phyloP scores from a whole-genome alignment of 441 rosid species.

The Theobroma grandiflorum region DNA sequence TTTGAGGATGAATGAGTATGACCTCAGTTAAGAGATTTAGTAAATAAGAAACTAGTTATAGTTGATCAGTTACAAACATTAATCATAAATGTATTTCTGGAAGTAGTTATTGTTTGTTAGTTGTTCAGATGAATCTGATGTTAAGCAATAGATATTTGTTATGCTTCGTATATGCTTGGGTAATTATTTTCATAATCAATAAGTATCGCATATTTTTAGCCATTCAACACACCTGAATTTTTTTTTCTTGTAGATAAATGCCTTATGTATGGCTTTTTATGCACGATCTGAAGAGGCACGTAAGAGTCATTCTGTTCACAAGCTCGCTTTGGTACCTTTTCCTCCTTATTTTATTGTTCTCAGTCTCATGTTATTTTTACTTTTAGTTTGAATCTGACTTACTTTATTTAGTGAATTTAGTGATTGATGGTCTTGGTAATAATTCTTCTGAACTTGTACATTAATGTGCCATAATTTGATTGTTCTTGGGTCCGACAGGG shows the following conservation, averaged over 20 bases:
- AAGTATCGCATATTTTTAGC: conserved; percentile 4
- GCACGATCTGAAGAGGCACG: conserved; percentile 97
- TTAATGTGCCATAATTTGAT: conserved; percentile 26
- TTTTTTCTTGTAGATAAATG: conserved; percentile 73
- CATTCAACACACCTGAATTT: conserved; percentile 15
- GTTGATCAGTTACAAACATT: background rate
- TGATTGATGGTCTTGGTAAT: conserved; percentile 18
- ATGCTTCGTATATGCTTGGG: background rate
- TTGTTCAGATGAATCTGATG: conserved; percentile 18
- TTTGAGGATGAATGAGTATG: conserved; percentile 18
- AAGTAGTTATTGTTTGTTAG: conserved; percentile 1
- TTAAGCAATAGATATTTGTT: background rate
- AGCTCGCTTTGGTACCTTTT: conserved; percentile 85
- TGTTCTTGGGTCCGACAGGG: conserved; percentile 56
- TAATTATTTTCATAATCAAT: conserved; percentile 4
- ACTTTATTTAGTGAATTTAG: conserved; percentile 11
- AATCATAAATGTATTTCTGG: background rate
- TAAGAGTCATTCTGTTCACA: conserved; percentile 91
- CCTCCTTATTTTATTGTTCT: conserved; percentile 6
- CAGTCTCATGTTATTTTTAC: background rate
- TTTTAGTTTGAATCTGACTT: background rate
- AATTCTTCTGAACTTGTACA: conserved; percentile 26
- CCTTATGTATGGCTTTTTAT: conserved; percentile 94
- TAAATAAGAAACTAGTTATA: background rate
- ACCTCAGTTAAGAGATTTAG: background rate